These are phyloP conservation scores for Populus simonii DNA, from an alignment of 345 rosid species.

Conservation along the genomic window DNA sequence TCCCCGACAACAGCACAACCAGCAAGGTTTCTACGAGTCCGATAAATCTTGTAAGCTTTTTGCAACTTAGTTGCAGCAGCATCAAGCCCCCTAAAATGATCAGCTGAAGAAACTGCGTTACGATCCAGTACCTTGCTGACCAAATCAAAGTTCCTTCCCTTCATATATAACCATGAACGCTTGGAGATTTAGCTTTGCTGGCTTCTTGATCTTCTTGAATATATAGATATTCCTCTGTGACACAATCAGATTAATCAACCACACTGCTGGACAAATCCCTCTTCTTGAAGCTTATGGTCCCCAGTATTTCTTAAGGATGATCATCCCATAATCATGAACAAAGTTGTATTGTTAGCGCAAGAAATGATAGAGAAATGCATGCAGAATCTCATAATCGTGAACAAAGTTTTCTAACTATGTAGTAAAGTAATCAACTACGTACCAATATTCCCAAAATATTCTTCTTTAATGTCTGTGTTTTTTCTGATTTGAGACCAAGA, in stretches of 20 bases:
- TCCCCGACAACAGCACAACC: slow-evolving; percentile 30
- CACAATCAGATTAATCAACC: not conserved
- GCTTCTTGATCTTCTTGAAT: not conserved
- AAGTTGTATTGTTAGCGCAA: too few relatives aligned
- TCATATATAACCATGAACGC: not conserved
- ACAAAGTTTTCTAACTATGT: too few relatives aligned
- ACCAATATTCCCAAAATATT: too few relatives aligned
- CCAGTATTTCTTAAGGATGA: not conserved
- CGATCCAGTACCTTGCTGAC: not conserved
- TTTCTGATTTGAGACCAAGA: too few relatives aligned
- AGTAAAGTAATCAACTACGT: too few relatives aligned
- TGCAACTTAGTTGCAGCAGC: slow-evolving; percentile 25
- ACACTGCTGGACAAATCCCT: not conserved
- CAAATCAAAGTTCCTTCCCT: not conserved
- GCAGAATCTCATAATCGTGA: too few relatives aligned
- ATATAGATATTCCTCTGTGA: not conserved
- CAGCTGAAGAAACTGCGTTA: too few relatives aligned
- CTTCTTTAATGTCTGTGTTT: too few relatives aligned
- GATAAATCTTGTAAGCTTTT: slow-evolving; percentile 31
- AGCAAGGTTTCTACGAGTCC: slow-evolving; percentile 33
- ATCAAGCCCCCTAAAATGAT: not conserved
- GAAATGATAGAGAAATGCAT: too few relatives aligned
- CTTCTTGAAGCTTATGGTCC: slow-evolving; percentile 10
- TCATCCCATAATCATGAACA: too few relatives aligned
- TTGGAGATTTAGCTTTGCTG: not conserved